These are phyloP conservation scores for Cercophora samala DNA, from an alignment of 495 filamentous ascomycete species.

Conservation along the genomic window DNA sequence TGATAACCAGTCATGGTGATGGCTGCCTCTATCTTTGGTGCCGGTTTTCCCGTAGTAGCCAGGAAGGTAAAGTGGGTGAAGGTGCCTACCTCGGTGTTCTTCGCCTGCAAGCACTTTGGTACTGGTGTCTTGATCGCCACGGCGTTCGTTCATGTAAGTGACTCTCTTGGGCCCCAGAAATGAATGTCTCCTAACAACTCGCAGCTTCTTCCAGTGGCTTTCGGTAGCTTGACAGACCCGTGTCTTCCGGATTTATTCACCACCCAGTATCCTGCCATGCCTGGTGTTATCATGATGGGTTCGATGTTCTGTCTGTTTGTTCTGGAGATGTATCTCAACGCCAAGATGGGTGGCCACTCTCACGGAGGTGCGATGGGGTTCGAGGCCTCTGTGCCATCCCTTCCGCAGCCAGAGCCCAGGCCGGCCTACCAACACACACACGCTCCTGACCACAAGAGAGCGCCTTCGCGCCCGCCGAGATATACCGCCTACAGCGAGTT, in stretches of 20 bases:
- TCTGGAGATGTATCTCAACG: constrained; percentile 53
- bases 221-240: constrained; percentile 53
- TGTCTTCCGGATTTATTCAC: constrained; percentile 58
- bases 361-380: constrained; percentile 50
- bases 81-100: constrained; percentile 52
- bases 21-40: constrained; percentile 42
- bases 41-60: constrained; percentile 52
- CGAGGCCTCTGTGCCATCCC: constrained; percentile 19
- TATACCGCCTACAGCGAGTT: constrained; percentile 31
- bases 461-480: constrained; percentile 29
- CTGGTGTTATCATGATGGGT: constrained; percentile 58
- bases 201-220: constrained; percentile 56
- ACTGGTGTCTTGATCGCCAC: constrained; percentile 68
- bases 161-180: neutral
- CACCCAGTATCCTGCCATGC: constrained; percentile 54
- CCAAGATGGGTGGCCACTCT: constrained; percentile 41
- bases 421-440: constrained; percentile 2
- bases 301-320: constrained; percentile 55
- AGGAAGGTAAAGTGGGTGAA: constrained; percentile 55
- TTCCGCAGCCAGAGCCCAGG: neutral
- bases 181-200: constrained; percentile 2
- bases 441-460: neutral
- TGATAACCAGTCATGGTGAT: constrained; percentile 38
- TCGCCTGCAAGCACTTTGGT: constrained; percentile 62
- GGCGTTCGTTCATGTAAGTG: constrained; percentile 64